Conservation (phyloP, 140 eudicot species). For the Ambrosia hybrid region DNA sequence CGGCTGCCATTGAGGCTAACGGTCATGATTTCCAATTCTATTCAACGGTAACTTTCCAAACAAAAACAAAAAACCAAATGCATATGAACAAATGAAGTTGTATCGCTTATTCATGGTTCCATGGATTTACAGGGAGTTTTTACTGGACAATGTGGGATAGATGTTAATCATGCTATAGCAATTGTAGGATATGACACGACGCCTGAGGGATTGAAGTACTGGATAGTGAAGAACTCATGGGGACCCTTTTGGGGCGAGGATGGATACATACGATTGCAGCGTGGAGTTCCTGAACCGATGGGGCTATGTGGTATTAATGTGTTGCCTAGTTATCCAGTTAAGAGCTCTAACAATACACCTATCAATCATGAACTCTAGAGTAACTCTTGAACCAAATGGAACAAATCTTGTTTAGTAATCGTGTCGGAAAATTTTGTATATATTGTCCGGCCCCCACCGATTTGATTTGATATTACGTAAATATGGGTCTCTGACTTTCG, state of each 20-base stretch:
- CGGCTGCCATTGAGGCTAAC: conserved; percentile 63
- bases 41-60: conserved; percentile 35
- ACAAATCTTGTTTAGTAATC: background rate
- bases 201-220: conserved; percentile 66
- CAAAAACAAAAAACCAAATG: background rate
- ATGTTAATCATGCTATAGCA: conserved; percentile 68
- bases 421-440: no score
- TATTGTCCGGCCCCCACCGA: no score
- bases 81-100: background rate
- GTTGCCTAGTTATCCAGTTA: conserved; percentile 66
- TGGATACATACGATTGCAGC: conserved; percentile 58
- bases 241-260: conserved; percentile 81
- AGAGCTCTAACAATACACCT: conserved; percentile 36
- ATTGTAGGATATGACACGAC: conserved; percentile 68
- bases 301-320: conserved; percentile 75
- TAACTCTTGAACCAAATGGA: background rate
- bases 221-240: conserved; percentile 86
- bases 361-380: conserved; percentile 53
- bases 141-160: conserved; percentile 53
- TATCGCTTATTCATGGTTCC: background rate
- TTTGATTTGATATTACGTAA: no score
- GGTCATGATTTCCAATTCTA: conserved; percentile 68
- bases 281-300: conserved; percentile 38
- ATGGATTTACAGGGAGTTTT: conserved; percentile 53
- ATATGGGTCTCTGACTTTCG: no score